Conservation (phyloP, 495 filamentous ascomycete genomes). For the Aspergillus carlsbadensis region DNA sequence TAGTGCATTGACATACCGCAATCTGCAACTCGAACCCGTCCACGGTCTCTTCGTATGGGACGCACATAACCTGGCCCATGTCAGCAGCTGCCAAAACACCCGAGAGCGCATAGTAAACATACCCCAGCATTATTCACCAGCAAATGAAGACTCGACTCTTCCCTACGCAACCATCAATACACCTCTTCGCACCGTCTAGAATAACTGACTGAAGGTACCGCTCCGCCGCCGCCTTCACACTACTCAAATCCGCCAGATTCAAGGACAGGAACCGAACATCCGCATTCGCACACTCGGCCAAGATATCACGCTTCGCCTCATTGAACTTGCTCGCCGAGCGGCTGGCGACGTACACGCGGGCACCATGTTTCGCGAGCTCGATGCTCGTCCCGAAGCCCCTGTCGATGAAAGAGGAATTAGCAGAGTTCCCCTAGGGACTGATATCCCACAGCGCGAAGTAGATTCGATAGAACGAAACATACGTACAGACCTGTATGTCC, state of each 20-base stretch:
- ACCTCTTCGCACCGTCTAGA: no score
- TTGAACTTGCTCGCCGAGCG: background rate
- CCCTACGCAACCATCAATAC: background rate
- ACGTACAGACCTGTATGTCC: constrained; percentile 3
- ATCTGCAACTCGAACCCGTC: constrained; percentile 8
- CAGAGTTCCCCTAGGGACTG: background rate
- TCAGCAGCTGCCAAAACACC: no score
- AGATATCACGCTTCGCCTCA: background rate
- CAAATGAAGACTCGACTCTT: background rate
- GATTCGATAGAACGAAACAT: no score
- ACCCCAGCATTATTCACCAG: constrained; percentile 5
- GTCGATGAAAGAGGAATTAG: background rate
- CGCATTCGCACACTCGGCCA: background rate
- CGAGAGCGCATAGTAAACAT: background rate
- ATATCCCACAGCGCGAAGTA: no score
- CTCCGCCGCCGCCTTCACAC: no score
- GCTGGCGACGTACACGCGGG: constrained; percentile 2
- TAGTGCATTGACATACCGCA: constrained; percentile 3
- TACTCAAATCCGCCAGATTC: no score
- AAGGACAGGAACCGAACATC: background rate
- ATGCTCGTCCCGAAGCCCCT: constrained; percentile 1
- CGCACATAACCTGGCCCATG: background rate
- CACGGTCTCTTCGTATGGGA: constrained; percentile 1
- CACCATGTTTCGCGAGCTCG: background rate
- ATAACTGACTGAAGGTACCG: no score